These are phyloP conservation scores for Apophysomyces variabilis DNA, from an alignment of 371 early-diverging fungal genomes.

Conservation along the genomic window DNA sequence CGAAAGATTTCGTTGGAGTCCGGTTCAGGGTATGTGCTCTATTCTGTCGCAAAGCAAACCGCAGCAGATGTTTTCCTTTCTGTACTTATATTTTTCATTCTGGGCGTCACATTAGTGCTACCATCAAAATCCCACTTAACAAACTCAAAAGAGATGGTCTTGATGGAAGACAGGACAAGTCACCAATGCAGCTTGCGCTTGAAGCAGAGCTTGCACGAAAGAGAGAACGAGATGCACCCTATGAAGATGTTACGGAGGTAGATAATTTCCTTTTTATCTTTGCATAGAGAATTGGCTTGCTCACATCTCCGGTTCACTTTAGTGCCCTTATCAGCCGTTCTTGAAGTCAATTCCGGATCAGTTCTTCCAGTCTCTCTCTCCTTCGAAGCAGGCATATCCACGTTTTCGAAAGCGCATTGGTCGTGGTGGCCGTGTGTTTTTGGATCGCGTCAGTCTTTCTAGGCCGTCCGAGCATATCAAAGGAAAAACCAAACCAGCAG, in stretches of 20 bases:
- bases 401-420: constrained; percentile 61
- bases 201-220: constrained; percentile 60
- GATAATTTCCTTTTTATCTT: constrained; percentile 9
- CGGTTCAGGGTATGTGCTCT: constrained; percentile 34
- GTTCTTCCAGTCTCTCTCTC: constrained; percentile 32
- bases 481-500: constrained; percentile 33
- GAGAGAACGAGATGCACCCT: constrained; percentile 55
- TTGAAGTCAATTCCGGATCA: constrained; percentile 40
- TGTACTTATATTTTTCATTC: constrained; percentile 5
- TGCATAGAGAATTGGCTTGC: not conserved
- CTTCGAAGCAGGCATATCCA: constrained; percentile 14
- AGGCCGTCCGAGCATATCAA: constrained; percentile 7
- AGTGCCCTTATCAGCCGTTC: constrained; percentile 60
- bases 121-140: constrained; percentile 62
- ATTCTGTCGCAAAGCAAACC: not conserved
- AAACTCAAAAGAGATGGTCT: constrained; percentile 39
- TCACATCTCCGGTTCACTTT: not conserved
- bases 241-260: constrained; percentile 64
- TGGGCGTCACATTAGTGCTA: constrained; percentile 39
- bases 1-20: constrained; percentile 30
- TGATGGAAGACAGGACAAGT: constrained; percentile 37
- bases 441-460: constrained; percentile 43
- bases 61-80: not conserved
- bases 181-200: constrained; percentile 45
- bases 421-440: constrained; percentile 64